Percentiles rank a stretch among this genome's conserved stretches.
phyloP scores from a whole-genome alignment of 2,329 filamentous ascomycete species.

The Phoma herbarum region DNA sequence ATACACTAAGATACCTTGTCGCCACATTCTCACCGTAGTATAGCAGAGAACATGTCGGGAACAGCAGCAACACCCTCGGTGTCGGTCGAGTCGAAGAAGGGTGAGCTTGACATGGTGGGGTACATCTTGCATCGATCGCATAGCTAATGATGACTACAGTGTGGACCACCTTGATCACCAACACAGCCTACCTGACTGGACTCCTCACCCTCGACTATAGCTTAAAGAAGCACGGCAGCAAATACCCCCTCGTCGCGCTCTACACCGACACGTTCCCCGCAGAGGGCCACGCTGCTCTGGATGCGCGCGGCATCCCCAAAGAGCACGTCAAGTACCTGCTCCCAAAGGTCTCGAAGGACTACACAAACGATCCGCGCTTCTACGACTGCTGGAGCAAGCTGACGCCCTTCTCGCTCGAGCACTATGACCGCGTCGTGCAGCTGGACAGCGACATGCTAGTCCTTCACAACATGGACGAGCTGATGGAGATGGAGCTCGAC shows the following conservation, averaged over 20 bases:
- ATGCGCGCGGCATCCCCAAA: slow-evolving; percentile 72
- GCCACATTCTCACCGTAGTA: not conserved
- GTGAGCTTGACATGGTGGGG: slow-evolving; percentile 24
- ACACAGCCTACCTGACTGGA: slow-evolving; percentile 80
- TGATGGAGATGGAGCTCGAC: slow-evolving; percentile 84
- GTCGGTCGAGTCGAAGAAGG: slow-evolving; percentile 51
- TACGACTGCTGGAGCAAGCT: slow-evolving; percentile 93
- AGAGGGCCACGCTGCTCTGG: slow-evolving; percentile 73
- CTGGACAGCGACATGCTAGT: slow-evolving; percentile 91
- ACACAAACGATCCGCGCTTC: slow-evolving; percentile 81
- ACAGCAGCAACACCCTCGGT: slow-evolving; percentile 31
- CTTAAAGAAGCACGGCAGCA: slow-evolving; percentile 69
- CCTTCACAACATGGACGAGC: slow-evolving; percentile 85
- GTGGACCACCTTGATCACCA: slow-evolving; percentile 89
- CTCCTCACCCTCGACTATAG: slow-evolving; percentile 83
- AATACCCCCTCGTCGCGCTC: slow-evolving; percentile 81
- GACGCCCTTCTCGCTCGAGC: slow-evolving; percentile 75
- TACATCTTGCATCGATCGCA: slow-evolving; percentile 20
- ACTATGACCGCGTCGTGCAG: slow-evolving; percentile 82
- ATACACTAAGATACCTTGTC: not conserved
- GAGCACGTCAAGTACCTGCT: slow-evolving; percentile 77
- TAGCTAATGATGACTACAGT: slow-evolving; percentile 59
- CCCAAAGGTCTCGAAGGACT: slow-evolving; percentile 72
- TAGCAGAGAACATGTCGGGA: slow-evolving; percentile 10
- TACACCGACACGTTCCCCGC: slow-evolving; percentile 80